A percentile compares a stretch with the other conserved stretches of the same genome.
Conservation (phyloP, 2,329 filamentous ascomycete genomes). For the Fusarium buxicola region DNA sequence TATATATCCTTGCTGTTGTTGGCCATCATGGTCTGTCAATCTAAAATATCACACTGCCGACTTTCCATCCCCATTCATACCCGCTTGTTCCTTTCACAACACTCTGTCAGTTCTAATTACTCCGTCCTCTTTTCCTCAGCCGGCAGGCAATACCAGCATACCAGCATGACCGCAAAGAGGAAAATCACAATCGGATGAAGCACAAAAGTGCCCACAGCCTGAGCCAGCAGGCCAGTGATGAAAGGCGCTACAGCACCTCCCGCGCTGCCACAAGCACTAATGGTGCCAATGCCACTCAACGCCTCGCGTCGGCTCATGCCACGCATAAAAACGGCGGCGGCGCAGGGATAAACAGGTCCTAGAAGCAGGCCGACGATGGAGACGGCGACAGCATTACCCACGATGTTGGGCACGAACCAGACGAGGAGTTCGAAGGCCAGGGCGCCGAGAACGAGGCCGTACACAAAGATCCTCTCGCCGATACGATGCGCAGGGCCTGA, state of each 20-base stretch:
- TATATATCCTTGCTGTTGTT: too few relatives aligned
- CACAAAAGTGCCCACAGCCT: conserved; percentile 71
- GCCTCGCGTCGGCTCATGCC: conserved; percentile 69
- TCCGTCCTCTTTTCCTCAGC: conserved; percentile 69
- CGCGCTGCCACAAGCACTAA: conserved; percentile 75
- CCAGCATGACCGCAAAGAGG: conserved; percentile 72
- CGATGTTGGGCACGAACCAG: conserved; percentile 82
- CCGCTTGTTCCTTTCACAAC: too few relatives aligned
- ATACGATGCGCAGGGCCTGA: conserved; percentile 73
- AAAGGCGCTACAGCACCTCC: conserved; percentile 77
- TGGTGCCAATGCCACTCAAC: conserved; percentile 73
- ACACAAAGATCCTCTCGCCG: conserved; percentile 78
- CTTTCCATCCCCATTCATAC: background rate
- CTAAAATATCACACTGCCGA: background rate
- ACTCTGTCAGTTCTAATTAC: too few relatives aligned
- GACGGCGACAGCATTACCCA: conserved; percentile 75
- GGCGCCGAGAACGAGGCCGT: conserved; percentile 69
- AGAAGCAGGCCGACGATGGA: conserved; percentile 79
- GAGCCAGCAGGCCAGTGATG: conserved; percentile 71
- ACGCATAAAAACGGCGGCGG: conserved; percentile 71
- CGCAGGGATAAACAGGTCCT: conserved; percentile 83
- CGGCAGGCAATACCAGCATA: conserved; percentile 73
- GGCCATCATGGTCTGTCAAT: too few relatives aligned
- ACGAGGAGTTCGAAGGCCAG: conserved; percentile 79
- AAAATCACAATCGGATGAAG: conserved; percentile 75